Percentiles rank a stretch among this genome's conserved stretches.
These are phyloP conservation scores for Castanopsis chinensis DNA, from an alignment of 306 rosid genomes.

Conservation along the genomic window DNA sequence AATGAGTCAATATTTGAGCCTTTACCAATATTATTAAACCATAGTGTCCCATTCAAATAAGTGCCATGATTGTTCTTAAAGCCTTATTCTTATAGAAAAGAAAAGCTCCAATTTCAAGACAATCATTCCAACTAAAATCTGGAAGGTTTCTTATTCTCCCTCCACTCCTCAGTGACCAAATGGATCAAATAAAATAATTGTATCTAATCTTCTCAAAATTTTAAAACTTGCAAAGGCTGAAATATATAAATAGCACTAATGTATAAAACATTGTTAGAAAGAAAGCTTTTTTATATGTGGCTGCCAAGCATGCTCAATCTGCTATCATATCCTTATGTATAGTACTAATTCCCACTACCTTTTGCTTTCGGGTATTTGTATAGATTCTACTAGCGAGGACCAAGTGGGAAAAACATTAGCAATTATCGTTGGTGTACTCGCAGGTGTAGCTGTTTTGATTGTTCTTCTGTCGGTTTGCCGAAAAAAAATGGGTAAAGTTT, in stretches of 20 bases:
- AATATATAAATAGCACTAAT: neutral
- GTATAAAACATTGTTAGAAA: neutral
- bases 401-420: conserved; percentile 76
- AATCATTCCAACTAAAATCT: conserved; percentile 16
- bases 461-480: conserved; percentile 87
- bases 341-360: conserved; percentile 10
- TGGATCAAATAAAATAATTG: neutral
- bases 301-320: neutral
- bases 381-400: conserved; percentile 66
- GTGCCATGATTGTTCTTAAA: conserved; percentile 6
- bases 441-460: conserved; percentile 65
- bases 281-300: neutral
- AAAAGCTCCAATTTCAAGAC: conserved; percentile 21
- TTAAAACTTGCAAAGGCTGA: too few relatives aligned
- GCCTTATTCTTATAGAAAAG: conserved; percentile 14
- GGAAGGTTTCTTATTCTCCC: conserved; percentile 26
- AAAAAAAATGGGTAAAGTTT: conserved; percentile 55
- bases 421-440: conserved; percentile 74
- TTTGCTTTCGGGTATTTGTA: conserved; percentile 21
- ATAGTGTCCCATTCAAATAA: conserved; percentile 10
- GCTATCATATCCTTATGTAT: neutral
- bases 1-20: neutral
- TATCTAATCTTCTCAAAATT: neutral
- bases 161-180: neutral
- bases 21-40: neutral